These are phyloP conservation scores for Chalciporus piperatus DNA, from an alignment of 768 basidiomycete genomes.

Conservation along the genomic window DNA sequence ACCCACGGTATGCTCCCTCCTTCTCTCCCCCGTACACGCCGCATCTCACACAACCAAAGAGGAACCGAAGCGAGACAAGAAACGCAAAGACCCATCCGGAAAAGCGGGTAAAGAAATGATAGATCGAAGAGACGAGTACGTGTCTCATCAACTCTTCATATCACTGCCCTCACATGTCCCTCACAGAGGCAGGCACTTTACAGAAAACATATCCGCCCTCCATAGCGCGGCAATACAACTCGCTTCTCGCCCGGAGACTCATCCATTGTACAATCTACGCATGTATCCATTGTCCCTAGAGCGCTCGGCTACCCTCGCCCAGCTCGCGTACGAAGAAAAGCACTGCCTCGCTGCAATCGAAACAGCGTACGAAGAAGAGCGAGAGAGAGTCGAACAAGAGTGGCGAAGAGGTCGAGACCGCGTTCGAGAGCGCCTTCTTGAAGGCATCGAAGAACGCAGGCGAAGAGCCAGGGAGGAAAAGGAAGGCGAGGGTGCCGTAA, in stretches of 20 bases:
- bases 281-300: conserved; percentile 73
- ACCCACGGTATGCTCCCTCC: conserved; percentile 36
- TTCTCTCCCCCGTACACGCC: neutral
- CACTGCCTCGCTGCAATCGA: conserved; percentile 65
- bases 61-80: conserved; percentile 59
- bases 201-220: conserved; percentile 61
- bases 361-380: conserved; percentile 74
- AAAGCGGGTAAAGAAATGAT: conserved; percentile 70
- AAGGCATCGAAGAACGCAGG: conserved; percentile 82
- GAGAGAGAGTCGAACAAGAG: conserved; percentile 77
- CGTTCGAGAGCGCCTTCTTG: conserved; percentile 73
- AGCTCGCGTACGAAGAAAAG: conserved; percentile 64
- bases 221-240: conserved; percentile 59
- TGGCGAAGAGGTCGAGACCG: conserved; percentile 73
- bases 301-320: conserved; percentile 69
- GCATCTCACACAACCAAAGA: conserved; percentile 34
- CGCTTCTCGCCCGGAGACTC: conserved; percentile 63
- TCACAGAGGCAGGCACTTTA: conserved; percentile 56
- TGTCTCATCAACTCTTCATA: conserved; percentile 10
- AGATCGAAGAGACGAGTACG: conserved; percentile 76
- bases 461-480: conserved; percentile 82
- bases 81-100: conserved; percentile 65
- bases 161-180: conserved; percentile 11
- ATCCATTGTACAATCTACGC: conserved; percentile 64
- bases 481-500: conserved; percentile 79